Percentiles rank a stretch among this genome's conserved stretches.
These are phyloP conservation scores for Candida taoyuanica DNA, from an alignment of 805 yeast species.

Conservation along the genomic window DNA sequence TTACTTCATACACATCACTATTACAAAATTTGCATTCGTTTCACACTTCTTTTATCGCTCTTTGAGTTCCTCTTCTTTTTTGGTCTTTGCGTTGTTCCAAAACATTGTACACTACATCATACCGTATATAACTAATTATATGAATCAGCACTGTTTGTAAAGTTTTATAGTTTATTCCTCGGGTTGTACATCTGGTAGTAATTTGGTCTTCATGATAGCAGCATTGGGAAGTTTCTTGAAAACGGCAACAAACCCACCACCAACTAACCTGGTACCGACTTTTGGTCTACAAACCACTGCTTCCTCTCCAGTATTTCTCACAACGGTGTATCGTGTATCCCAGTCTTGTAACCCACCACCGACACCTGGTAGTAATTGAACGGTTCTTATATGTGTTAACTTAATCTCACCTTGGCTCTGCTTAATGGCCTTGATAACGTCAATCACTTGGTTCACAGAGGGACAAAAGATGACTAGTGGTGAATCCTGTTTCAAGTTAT, in stretches of 20 bases:
- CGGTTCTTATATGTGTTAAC: conserved; percentile 34
- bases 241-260: conserved; percentile 48
- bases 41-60: too few relatives aligned
- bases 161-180: neutral
- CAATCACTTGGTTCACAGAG: conserved; percentile 44
- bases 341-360: conserved; percentile 50
- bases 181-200: conserved; percentile 3
- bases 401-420: conserved; percentile 28
- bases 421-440: conserved; percentile 31
- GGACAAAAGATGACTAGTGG: conserved; percentile 44
- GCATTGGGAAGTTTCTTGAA: conserved; percentile 32
- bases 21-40: neutral
- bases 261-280: conserved; percentile 42
- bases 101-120: too few relatives aligned
- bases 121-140: too few relatives aligned
- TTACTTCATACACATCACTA: neutral
- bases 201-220: conserved; percentile 16
- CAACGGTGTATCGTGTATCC: conserved; percentile 39
- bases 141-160: too few relatives aligned
- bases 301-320: conserved; percentile 36
- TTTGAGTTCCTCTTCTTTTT: too few relatives aligned
- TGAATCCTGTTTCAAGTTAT: conserved; percentile 35
- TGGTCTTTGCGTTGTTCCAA: too few relatives aligned
- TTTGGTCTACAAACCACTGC: conserved; percentile 46
- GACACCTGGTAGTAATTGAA: conserved; percentile 42